phyloP scores from a whole-genome alignment of 2,329 filamentous ascomycete genomes.

The Clarireedia monteithiana region DNA sequence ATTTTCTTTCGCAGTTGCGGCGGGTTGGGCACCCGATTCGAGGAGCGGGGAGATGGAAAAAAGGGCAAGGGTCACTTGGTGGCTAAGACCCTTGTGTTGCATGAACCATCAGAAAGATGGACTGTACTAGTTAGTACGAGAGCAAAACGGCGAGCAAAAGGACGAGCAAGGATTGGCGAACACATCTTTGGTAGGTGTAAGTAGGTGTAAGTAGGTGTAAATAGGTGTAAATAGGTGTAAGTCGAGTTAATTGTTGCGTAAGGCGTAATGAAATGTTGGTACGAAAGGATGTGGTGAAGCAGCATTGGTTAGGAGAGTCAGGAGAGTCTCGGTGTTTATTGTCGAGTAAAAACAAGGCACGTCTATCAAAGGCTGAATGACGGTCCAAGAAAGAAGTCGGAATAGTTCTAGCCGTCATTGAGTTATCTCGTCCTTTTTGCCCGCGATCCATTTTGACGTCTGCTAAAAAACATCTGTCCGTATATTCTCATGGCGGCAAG shows the following conservation, averaged over 20 bases:
- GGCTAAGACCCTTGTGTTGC: conserved; percentile 1
- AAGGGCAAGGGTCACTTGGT: conserved; percentile 2
- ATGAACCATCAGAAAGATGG: not conserved
- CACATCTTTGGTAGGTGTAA: not conserved
- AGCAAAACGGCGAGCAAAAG: no score
- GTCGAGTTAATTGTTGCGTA: not conserved
- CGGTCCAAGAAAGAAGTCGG: not conserved
- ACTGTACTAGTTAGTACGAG: no score
- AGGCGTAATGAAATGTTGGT: not conserved
- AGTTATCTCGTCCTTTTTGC: no score
- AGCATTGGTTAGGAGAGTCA: conserved; percentile 20
- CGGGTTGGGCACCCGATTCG: conserved; percentile 14
- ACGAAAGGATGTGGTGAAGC: conserved; percentile 16
- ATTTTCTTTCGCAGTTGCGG: not conserved
- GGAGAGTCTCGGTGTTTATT: conserved; percentile 3
- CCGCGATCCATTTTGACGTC: no score
- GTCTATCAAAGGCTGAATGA: conserved; percentile 10
- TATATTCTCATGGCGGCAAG: no score
- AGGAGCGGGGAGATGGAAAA: conserved; percentile 8
- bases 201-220: not conserved
- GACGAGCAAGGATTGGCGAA: not conserved
- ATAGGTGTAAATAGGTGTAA: not conserved
- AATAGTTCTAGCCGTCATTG: no score
- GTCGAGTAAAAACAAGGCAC: conserved; percentile 22
- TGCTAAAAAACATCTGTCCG: no score